Conservation (phyloP, 2,329 filamentous ascomycete genomes). For the Xylariaceae sp. region DNA sequence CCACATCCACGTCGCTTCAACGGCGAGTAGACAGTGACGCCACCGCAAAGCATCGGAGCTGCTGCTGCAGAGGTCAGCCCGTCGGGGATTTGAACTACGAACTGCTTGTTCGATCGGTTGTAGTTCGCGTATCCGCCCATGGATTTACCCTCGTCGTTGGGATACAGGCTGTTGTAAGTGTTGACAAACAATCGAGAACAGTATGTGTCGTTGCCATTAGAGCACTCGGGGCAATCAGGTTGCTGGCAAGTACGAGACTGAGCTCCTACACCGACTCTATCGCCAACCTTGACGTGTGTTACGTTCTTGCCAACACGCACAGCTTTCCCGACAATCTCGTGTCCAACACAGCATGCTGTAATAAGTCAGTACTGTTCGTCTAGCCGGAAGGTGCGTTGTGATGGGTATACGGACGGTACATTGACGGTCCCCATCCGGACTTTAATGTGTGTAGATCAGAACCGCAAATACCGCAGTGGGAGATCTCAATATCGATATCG, state of each 20-base stretch:
- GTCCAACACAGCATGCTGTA: conserved; percentile 54
- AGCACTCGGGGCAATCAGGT: conserved; percentile 43
- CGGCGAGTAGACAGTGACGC: conserved; percentile 65
- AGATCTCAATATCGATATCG: conserved; percentile 63
- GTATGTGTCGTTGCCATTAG: conserved; percentile 40
- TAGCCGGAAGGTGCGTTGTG: conserved; percentile 2
- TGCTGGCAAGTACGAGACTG: conserved; percentile 55
- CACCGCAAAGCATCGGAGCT: conserved; percentile 68
- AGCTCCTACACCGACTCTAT: conserved; percentile 49
- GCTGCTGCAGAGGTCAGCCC: conserved; percentile 38
- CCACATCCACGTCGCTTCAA: conserved; percentile 62
- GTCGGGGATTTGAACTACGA: conserved; percentile 48
- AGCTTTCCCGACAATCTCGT: conserved; percentile 61
- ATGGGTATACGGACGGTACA: conserved; percentile 35
- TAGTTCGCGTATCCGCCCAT: conserved; percentile 53
- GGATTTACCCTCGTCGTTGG: conserved; percentile 52
- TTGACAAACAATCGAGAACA: conserved; percentile 39
- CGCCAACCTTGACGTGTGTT: conserved; percentile 37
- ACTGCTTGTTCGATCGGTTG: conserved; percentile 39
- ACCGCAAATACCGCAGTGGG: conserved; percentile 66
- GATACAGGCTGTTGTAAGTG: conserved; percentile 54
- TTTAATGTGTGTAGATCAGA: conserved; percentile 58
- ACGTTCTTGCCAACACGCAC: conserved; percentile 63
- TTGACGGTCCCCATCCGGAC: conserved; percentile 49
- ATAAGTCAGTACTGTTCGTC: conserved; percentile 13